A percentile compares a stretch with the other conserved stretches of the same genome.
These are phyloP conservation scores for Metschnikowia reukaufii DNA, from an alignment of 805 yeast genomes.

Conservation along the genomic window DNA sequence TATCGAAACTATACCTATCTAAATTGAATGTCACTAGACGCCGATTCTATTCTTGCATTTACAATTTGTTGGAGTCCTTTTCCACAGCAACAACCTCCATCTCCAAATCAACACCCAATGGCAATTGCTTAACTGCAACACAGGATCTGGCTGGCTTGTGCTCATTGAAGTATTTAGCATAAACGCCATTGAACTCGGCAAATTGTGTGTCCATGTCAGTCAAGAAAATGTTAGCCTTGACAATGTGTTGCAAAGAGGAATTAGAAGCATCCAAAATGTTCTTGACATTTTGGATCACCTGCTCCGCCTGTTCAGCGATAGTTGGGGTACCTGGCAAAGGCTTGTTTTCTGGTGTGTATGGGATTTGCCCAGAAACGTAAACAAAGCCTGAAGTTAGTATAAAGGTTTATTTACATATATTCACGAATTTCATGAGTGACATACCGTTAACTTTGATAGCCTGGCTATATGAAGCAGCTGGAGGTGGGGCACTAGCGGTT, in stretches of 20 bases:
- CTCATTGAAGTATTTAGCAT: constrained; percentile 68
- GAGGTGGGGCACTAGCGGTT: constrained; percentile 85
- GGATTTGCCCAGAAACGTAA: constrained; percentile 94
- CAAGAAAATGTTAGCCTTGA: constrained; percentile 86
- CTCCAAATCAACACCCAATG: constrained; percentile 84
- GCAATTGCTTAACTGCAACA: constrained; percentile 90
- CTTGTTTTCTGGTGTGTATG: constrained; percentile 79
- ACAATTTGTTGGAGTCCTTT: constrained; percentile 38
- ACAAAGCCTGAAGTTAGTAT: constrained; percentile 56
- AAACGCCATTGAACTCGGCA: constrained; percentile 81
- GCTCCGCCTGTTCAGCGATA: constrained; percentile 76
- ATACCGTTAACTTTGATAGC: constrained; percentile 81
- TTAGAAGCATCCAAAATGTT: constrained; percentile 82
- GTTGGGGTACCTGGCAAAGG: constrained; percentile 67
- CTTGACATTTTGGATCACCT: constrained; percentile 63
- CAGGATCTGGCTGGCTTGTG: constrained; percentile 97
- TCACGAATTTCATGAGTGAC: constrained; percentile 18
- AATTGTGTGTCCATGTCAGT: constrained; percentile 83
- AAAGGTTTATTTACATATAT: too few relatives aligned
- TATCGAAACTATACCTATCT: too few relatives aligned
- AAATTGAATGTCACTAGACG: background rate
- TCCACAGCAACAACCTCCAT: constrained; percentile 91
- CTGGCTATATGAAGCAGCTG: constrained; percentile 96
- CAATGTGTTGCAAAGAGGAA: constrained; percentile 78
- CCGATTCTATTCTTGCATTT: constrained; percentile 2